A percentile compares a stretch with the other conserved stretches of the same genome.
Evolutionary conservation across 345 rosid genomes (phyloP).

Genomic region (Isatis tinctoria): DNA sequence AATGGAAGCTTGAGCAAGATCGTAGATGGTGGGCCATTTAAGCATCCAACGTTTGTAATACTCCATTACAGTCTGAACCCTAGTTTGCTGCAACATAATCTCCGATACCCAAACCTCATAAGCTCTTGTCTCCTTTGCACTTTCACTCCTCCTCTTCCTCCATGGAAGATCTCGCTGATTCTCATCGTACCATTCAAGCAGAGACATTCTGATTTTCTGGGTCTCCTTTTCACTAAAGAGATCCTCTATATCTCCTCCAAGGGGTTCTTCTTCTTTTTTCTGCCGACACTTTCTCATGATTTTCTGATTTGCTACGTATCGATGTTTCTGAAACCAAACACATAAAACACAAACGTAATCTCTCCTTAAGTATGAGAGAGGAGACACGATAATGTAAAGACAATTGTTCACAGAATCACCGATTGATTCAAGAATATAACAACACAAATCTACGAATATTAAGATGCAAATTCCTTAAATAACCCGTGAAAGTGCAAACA

Average conservation of each 20-base stretch:
- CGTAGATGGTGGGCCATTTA: conserved; percentile 77
- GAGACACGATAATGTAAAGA: too few relatives aligned
- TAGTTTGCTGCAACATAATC: conserved; percentile 94
- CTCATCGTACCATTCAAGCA: conserved; percentile 69
- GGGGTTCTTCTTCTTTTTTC: conserved; percentile 2
- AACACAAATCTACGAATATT: too few relatives aligned
- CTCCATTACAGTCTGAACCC: conserved; percentile 85
- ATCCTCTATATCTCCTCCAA: conserved; percentile 63
- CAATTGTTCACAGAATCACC: too few relatives aligned
- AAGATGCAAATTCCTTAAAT: too few relatives aligned
- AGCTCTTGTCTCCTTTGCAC: conserved; percentile 48
- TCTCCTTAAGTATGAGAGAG: too few relatives aligned
- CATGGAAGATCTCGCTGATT: conserved; percentile 79
- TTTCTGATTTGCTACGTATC: too few relatives aligned
- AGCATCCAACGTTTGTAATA: conserved; percentile 90
- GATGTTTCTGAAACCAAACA: too few relatives aligned
- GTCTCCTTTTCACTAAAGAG: conserved; percentile 54
- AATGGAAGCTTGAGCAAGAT: conserved; percentile 79
- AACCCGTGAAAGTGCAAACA: too few relatives aligned
- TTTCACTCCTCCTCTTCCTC: conserved; percentile 41
- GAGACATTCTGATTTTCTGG: conserved; percentile 42
- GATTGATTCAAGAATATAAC: too few relatives aligned
- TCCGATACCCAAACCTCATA: conserved; percentile 97
- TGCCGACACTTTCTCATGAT: conserved; percentile 11
- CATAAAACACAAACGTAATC: too few relatives aligned